Evolutionary conservation across 2,329 filamentous ascomycete species (phyloP).

Genomic region (Trichoderma guizhouense): DNA sequence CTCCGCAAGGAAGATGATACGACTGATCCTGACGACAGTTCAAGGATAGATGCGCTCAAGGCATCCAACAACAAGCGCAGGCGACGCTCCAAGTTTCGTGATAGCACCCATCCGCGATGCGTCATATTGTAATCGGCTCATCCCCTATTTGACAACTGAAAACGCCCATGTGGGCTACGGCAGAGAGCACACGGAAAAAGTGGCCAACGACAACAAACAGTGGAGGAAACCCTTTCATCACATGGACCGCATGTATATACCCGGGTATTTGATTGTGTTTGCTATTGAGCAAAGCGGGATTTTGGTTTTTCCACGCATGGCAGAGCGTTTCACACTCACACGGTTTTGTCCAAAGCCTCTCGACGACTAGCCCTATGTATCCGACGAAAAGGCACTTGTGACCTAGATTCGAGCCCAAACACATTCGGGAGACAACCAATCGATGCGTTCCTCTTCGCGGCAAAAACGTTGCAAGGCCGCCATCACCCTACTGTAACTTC

Average conservation of each 20-base stretch:
- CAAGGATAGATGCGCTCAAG: constrained; percentile 39
- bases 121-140: constrained; percentile 39
- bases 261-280: constrained; percentile 1
- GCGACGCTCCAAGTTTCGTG: constrained; percentile 30
- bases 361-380: neutral
- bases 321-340: neutral
- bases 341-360: neutral
- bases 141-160: neutral
- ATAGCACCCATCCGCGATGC: constrained; percentile 38
- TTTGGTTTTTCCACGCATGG: neutral
- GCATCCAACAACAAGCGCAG: constrained; percentile 27
- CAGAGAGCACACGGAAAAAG: neutral
- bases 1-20: constrained; percentile 64
- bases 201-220: neutral
- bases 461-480: neutral
- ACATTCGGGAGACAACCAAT: neutral
- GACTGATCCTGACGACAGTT: constrained; percentile 39
- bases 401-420: neutral
- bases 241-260: constrained; percentile 6
- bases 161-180: neutral
- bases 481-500: neutral
- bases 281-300: neutral
- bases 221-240: neutral
- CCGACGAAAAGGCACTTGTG: neutral
- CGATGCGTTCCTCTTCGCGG: neutral